These are phyloP conservation scores for Asterochloris erici DNA, from an alignment of 139 green algal genomes.

Conservation along the genomic window DNA sequence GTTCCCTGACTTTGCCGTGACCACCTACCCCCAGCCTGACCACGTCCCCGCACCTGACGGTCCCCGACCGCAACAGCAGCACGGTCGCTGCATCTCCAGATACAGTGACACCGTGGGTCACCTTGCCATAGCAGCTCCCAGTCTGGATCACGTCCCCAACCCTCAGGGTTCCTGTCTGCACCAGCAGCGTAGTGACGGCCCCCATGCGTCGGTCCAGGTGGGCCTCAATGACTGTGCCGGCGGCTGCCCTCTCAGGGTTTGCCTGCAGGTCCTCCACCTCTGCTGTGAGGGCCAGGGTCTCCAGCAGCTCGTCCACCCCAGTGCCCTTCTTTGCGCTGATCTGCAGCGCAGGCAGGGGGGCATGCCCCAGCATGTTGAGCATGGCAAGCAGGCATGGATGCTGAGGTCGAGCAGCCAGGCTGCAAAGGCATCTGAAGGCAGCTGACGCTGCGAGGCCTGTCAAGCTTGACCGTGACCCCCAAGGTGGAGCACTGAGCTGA, in stretches of 20 bases:
- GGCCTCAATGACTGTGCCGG: constrained; percentile 93
- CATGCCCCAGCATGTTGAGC: background rate
- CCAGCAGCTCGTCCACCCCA: constrained; percentile 77
- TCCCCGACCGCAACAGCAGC: too few relatives aligned
- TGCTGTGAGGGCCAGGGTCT: constrained; percentile 78
- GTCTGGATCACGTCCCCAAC: constrained; percentile 79
- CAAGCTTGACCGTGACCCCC: too few relatives aligned
- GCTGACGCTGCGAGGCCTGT: too few relatives aligned
- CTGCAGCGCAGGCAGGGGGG: background rate
- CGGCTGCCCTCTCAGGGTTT: constrained; percentile 66
- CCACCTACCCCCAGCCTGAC: too few relatives aligned
- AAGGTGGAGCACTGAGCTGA: too few relatives aligned
- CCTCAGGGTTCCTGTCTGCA: constrained; percentile 86
- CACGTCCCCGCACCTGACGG: too few relatives aligned
- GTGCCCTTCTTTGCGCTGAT: constrained; percentile 88
- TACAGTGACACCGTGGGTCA: constrained; percentile 6
- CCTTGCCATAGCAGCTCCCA: constrained; percentile 78
- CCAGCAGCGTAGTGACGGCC: constrained; percentile 84
- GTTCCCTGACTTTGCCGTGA: too few relatives aligned
- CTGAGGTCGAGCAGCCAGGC: too few relatives aligned
- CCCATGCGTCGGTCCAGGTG: constrained; percentile 83
- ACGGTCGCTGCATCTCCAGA: too few relatives aligned
- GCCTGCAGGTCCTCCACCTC: constrained; percentile 82
- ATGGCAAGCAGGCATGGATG: too few relatives aligned
- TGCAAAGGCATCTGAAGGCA: too few relatives aligned